A percentile compares a stretch with the other conserved stretches of the same genome.
These are phyloP conservation scores for Pythium aphanidermatum DNA, from an alignment of 352 stramenopile species.

Conservation along the genomic window DNA sequence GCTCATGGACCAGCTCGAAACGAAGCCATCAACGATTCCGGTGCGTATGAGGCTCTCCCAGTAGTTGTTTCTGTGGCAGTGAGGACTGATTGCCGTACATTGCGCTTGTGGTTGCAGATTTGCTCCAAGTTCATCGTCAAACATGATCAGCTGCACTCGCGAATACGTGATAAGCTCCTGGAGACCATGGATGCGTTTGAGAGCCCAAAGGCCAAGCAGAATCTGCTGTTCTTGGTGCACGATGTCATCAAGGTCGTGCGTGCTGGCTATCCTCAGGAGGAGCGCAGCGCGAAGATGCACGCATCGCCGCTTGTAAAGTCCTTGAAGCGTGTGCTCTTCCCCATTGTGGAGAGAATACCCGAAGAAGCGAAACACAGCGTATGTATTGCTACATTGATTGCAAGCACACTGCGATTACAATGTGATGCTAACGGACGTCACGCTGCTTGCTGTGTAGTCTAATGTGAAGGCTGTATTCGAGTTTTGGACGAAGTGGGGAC, in stretches of 20 bases:
- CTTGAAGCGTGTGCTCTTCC: conserved; percentile 61
- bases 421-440: conserved; percentile 1
- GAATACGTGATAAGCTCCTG: conserved; percentile 63
- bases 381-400: conserved; percentile 25
- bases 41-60: conserved; percentile 25
- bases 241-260: conserved; percentile 77
- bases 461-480: conserved; percentile 74
- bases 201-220: conserved; percentile 60
- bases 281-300: conserved; percentile 74
- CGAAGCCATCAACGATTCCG: conserved; percentile 79
- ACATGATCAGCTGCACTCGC: conserved; percentile 62
- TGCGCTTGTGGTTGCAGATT: conserved; percentile 28
- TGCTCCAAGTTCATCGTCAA: conserved; percentile 83
- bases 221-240: conserved; percentile 80
- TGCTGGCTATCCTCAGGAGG: conserved; percentile 55
- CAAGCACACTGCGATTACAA: conserved; percentile 1
- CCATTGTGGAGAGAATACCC: conserved; percentile 54
- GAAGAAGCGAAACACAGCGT: conserved; percentile 58
- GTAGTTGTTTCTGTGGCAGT: background rate
- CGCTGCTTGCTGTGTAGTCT: conserved; percentile 26
- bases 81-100: conserved; percentile 2
- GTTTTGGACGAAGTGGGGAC: conserved; percentile 79
- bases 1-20: conserved; percentile 79
- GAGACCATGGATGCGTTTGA: conserved; percentile 58
- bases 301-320: conserved; percentile 56